Evolutionary conservation across 306 rosid genomes (phyloP), one percentile per base, ranked within the genome.

Genomic region (Trifolium subterraneum): DNA sequence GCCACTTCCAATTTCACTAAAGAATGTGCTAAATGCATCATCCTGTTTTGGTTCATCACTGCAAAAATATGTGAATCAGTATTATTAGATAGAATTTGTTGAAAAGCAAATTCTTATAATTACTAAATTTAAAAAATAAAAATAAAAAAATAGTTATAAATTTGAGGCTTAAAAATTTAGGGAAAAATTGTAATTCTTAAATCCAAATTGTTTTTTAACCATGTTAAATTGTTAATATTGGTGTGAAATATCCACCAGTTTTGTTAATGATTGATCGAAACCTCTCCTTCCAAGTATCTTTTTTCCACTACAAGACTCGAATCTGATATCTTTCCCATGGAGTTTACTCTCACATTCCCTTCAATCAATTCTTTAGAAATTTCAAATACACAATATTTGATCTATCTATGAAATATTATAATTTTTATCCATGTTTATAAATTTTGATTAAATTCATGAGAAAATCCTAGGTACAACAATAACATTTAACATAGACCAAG

Each of bases 11-110:
- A 80, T 90, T 79, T 87, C 96, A 25, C 92, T 87, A 65, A 90
- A 90, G 87, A 90, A 90, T 16, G 96, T 90, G 83, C 77, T 90
- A 68, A 90, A 90, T 35, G 92, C 87, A 80, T 87, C 86, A 86
- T 87, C 96, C 20, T 81, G 84, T 52, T 73, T 70, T 45, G 55
- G 45, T 10, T 55, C 20, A 61, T 87, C 96, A 84, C 96, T 90
- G 88, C 81, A 84, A 75, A 68, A 29, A 74, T 2, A 12, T 25
- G 4, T 11, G 14, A 13, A 13, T 12, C 13, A 13, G 12, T 11
- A 42, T 12, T 10, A 41, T 12, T 42, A 12, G 10, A 48, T 48
- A 48, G 20, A 48, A 48, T 48, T 48, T 48, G 54, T 47, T 47
- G 18, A 47, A 47, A 47, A 47, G 2, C 19, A 47, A 47, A 5